These are phyloP conservation scores for maize (Zea mays) DNA, from an alignment of 176 grass and related monocot species.

Conservation along the genomic window DNA sequence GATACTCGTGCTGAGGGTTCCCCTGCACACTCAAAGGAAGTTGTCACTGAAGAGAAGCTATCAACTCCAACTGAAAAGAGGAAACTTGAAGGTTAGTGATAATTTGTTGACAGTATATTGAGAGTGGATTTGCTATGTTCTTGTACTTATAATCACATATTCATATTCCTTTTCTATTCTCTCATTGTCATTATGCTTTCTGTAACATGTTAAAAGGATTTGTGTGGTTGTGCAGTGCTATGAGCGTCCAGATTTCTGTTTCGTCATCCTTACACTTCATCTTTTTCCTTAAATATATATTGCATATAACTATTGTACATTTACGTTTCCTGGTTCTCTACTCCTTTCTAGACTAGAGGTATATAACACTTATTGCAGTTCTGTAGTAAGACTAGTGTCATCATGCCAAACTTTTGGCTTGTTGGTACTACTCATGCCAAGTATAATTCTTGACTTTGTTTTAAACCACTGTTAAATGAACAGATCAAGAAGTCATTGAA, in stretches of 20 bases:
- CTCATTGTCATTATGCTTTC: not conserved
- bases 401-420: not conserved
- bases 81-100: slow-evolving; percentile 80
- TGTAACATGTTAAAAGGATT: not conserved
- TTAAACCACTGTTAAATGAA: slow-evolving; percentile 32
- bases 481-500: slow-evolving; percentile 60
- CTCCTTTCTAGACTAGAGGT: not conserved
- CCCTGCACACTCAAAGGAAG: slow-evolving; percentile 44
- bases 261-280: not conserved
- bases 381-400: not conserved
- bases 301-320: slow-evolving; percentile 4
- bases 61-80: slow-evolving; percentile 70
- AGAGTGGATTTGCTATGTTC: slow-evolving; percentile 12
- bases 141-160: slow-evolving; percentile 9
- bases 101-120: not conserved
- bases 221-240: not conserved
- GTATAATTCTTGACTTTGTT: slow-evolving; percentile 5
- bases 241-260: not conserved
- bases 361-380: not conserved
- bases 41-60: slow-evolving; percentile 55
- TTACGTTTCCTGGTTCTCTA: slow-evolving; percentile 2
- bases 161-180: slow-evolving; percentile 6
- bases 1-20: slow-evolving; percentile 39
- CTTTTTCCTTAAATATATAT: slow-evolving; percentile 11
- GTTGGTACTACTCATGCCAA: slow-evolving; percentile 10